Conservation (phyloP, 169 alveolate species). For the Plasmodium gonderi region DNA sequence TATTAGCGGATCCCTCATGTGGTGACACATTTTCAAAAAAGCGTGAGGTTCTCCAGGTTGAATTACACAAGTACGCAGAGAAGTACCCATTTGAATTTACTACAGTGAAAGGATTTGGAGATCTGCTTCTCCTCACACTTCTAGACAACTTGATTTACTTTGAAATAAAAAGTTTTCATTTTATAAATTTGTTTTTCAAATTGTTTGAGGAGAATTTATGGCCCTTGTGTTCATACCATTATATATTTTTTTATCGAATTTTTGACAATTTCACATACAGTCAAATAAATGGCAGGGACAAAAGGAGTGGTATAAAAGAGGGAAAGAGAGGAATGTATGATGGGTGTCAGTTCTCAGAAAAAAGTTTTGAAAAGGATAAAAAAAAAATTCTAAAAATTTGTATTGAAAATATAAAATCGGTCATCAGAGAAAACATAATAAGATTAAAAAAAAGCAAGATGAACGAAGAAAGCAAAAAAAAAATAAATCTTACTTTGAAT, state of each 20-base stretch:
- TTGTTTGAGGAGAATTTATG: conserved; percentile 18
- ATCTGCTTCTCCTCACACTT: conserved; percentile 28
- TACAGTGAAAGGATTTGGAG: not conserved
- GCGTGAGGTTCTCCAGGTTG: not conserved
- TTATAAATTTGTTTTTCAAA: conserved; percentile 30
- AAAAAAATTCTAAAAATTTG: conserved; percentile 7
- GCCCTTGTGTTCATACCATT: conserved; percentile 42
- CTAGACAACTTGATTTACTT: conserved; percentile 38
- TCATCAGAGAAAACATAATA: not conserved
- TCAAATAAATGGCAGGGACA: conserved; percentile 37
- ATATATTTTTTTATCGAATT: conserved; percentile 26
- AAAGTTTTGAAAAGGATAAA: conserved; percentile 25
- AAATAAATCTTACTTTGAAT: too few relatives aligned
- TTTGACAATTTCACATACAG: conserved; percentile 12
- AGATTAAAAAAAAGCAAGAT: not conserved
- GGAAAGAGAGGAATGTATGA: not conserved
- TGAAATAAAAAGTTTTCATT: conserved; percentile 42
- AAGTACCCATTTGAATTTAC: conserved; percentile 15
- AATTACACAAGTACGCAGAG: not conserved
- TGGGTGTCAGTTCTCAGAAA: conserved; percentile 41
- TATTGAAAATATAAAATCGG: not conserved
- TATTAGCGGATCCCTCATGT: not conserved
- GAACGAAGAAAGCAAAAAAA: not conserved
- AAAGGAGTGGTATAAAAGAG: not conserved
- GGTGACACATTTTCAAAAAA: not conserved